Conservation (phyloP, 2,329 filamentous ascomycete species). For the Myriosclerotinia duriaeana region DNA sequence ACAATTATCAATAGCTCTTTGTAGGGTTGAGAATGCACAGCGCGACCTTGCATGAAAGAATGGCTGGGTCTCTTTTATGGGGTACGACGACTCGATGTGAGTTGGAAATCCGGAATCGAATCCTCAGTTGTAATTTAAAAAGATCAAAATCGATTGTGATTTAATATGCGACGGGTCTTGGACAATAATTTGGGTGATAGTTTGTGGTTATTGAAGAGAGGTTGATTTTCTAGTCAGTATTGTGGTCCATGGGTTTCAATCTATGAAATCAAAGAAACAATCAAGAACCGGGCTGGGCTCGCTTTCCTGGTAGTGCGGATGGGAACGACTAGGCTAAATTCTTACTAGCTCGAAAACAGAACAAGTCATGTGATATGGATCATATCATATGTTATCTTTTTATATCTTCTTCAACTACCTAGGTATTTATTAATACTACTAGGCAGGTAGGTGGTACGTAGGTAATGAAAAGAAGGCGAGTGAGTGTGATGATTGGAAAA, state of each 20-base stretch:
- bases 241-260: background rate
- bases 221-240: background rate
- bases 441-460: background rate
- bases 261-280: constrained; percentile 25
- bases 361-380: constrained; percentile 1
- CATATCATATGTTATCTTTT: background rate
- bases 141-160: background rate
- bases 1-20: constrained; percentile 26
- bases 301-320: constrained; percentile 11
- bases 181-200: background rate
- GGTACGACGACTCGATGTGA: constrained; percentile 22
- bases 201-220: constrained; percentile 12
- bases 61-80: constrained; percentile 28
- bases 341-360: background rate
- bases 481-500: background rate
- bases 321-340: background rate
- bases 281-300: constrained; percentile 7
- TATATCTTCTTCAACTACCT: background rate
- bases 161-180: constrained; percentile 15
- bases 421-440: background rate
- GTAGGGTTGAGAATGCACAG: constrained; percentile 33
- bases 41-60: constrained; percentile 38
- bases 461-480: background rate
- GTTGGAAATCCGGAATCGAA: background rate
- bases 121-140: background rate